Conservation (phyloP, 306 rosid genomes). For the Corylus heterophylla region DNA sequence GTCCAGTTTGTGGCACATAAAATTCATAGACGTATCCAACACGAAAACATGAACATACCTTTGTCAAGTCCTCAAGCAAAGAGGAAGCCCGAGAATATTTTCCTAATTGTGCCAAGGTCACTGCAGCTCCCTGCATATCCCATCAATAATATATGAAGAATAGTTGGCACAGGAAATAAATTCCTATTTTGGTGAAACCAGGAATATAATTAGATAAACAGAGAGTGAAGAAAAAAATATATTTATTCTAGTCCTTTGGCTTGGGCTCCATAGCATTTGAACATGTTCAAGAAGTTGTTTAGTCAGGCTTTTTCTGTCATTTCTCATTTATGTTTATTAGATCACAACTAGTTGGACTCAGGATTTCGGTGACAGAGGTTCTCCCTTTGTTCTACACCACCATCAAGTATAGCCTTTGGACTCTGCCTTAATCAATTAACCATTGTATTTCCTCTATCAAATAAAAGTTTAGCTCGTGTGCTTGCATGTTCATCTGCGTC, state of each 20-base stretch:
- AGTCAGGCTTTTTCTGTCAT: background rate
- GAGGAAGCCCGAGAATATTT: conserved; percentile 73
- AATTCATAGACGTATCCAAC: conserved; percentile 12
- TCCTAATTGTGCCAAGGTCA: conserved; percentile 79
- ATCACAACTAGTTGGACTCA: background rate
- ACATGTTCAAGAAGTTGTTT: background rate
- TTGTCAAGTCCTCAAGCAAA: conserved; percentile 77
- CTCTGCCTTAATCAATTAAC: background rate
- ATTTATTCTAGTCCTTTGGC: background rate
- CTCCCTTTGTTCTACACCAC: background rate
- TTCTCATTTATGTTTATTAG: background rate
- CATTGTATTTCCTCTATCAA: background rate
- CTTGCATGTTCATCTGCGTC: background rate
- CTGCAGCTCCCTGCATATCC: conserved; percentile 88
- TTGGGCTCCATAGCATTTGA: background rate
- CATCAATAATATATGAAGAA: conserved; percentile 30
- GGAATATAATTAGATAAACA: background rate
- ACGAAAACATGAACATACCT: conserved; percentile 47
- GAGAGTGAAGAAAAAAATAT: background rate
- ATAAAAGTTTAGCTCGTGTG: background rate
- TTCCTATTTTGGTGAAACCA: conserved; percentile 8
- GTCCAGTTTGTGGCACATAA: background rate
- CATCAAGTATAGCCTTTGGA: background rate
- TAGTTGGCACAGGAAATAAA: conserved; percentile 3
- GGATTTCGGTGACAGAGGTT: background rate